Evolutionary conservation across 106 monocot genomes (phyloP).

Genomic region (Apostasia ramifera): DNA sequence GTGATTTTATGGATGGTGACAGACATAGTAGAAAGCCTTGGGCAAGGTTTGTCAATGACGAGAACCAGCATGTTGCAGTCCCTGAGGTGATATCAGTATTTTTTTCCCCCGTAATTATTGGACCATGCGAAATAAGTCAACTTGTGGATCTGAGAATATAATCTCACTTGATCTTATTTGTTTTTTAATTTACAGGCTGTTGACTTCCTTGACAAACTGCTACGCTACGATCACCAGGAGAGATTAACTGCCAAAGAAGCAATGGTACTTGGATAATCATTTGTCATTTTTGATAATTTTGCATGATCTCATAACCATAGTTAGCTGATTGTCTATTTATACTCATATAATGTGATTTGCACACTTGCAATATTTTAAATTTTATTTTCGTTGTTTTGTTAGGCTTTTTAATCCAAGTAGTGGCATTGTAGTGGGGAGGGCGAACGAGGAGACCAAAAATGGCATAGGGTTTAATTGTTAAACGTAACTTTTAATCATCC

Average conservation of each 20-base stretch:
- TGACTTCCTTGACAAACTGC: constrained; percentile 76
- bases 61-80: constrained; percentile 74
- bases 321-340: neutral
- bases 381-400: neutral
- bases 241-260: constrained; percentile 94
- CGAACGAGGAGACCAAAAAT: too few relatives aligned
- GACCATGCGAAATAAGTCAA: neutral
- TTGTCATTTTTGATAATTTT: neutral
- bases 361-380: neutral
- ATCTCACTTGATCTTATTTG: neutral
- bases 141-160: neutral
- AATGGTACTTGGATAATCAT: constrained; percentile 42
- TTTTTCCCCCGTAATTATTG: neutral
- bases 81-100: constrained; percentile 47
- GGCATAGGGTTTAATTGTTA: too few relatives aligned
- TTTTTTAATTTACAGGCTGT: constrained; percentile 45
- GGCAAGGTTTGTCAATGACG: constrained; percentile 71
- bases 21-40: constrained; percentile 90
- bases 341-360: neutral
- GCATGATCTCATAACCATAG: neutral
- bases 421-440: too few relatives aligned
- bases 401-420: too few relatives aligned
- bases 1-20: neutral
- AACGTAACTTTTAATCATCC: too few relatives aligned
- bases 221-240: constrained; percentile 91